Conservation (phyloP, 148 eudicot genomes). For the Silene uniflora region DNA sequence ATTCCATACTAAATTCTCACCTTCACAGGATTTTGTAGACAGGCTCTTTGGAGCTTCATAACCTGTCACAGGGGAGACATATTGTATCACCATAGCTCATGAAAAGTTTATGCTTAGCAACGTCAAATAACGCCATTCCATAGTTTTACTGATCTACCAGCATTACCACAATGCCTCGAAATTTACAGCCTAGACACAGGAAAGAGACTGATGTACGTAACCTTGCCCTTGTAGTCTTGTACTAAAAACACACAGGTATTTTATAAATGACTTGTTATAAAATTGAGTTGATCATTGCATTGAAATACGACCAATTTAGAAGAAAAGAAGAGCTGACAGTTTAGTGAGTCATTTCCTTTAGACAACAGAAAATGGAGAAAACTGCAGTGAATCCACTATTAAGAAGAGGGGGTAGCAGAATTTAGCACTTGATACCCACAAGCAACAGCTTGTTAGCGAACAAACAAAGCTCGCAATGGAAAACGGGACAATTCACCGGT, state of each 20-base stretch:
- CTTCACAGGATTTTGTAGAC: constrained; percentile 85
- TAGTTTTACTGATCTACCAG: neutral
- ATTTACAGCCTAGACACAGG: neutral
- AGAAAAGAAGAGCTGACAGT: neutral
- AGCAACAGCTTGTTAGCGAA: no score
- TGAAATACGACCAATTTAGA: neutral
- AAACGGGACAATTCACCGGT: neutral
- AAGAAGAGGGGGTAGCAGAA: no score
- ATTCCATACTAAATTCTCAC: constrained; percentile 31
- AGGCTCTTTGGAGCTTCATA: constrained; percentile 81
- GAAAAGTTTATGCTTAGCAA: neutral
- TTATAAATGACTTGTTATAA: neutral
- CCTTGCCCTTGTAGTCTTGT: no score
- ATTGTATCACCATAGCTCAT: constrained; percentile 15
- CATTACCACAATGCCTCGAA: neutral
- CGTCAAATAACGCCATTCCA: neutral
- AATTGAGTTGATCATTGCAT: neutral
- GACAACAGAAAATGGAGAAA: neutral
- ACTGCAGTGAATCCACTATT: neutral
- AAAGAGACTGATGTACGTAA: no score
- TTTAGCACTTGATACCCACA: no score
- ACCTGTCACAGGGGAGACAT: constrained; percentile 45
- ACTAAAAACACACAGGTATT: no score
- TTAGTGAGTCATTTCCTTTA: neutral
- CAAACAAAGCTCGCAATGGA: no score